Conservation (phyloP, 306 rosid species). For the Nissolia schottii region DNA sequence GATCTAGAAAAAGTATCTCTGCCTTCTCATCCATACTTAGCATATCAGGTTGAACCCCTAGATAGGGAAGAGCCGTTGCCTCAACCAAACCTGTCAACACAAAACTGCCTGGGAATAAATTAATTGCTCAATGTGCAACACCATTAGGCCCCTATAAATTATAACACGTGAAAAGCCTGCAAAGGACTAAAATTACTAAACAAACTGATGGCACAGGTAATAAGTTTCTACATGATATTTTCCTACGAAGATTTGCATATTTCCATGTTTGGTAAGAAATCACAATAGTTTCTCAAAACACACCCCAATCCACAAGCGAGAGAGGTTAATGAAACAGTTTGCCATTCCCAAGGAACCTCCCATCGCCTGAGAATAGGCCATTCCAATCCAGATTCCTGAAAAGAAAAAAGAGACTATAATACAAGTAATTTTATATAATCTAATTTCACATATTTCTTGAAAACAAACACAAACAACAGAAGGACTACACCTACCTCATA, state of each 20-base stretch:
- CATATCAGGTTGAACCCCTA: conserved; percentile 60
- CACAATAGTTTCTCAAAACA: conserved; percentile 5
- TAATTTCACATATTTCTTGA: neutral
- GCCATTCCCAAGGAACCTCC: conserved; percentile 99
- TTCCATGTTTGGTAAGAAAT: conserved; percentile 11
- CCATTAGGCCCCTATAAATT: neutral
- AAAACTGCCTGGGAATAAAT: conserved; percentile 97
- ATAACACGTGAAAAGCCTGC: neutral
- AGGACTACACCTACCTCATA: neutral
- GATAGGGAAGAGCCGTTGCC: conserved; percentile 77
- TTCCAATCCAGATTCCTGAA: conserved; percentile 52
- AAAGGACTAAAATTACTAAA: neutral
- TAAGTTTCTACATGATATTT: neutral
- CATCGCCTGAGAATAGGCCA: conserved; percentile 82
- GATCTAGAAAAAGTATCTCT: conserved; percentile 75
- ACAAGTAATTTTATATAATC: neutral
- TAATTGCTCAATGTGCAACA: conserved; percentile 26
- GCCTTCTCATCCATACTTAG: conserved; percentile 88
- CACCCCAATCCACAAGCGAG: conserved; percentile 96
- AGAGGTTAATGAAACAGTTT: conserved; percentile 74
- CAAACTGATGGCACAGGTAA: neutral
- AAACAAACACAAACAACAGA: neutral
- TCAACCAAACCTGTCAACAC: conserved; percentile 91
- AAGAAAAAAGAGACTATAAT: neutral
- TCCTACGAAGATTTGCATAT: neutral